A percentile compares a stretch with the other conserved stretches of the same genome.
Evolutionary conservation across 352 stramenopile genomes (phyloP).

Genomic region (Pythium guiyangense): DNA sequence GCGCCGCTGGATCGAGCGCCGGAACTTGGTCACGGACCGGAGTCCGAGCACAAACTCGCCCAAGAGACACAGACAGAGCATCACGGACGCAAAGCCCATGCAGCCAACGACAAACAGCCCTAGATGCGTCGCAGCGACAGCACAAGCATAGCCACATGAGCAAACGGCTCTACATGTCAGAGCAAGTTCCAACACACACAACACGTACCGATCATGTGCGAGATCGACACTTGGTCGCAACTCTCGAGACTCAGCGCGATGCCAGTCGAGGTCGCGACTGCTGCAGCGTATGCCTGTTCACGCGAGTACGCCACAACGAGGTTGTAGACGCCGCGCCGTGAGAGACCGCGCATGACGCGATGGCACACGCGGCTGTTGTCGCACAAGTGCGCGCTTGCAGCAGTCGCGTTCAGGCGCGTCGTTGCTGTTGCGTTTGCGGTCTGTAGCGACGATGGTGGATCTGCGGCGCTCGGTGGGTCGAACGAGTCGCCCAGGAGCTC

Average conservation of each 20-base stretch:
- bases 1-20: conserved; percentile 18
- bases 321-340: conserved; percentile 34
- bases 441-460: background rate
- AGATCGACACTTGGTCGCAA: conserved; percentile 35
- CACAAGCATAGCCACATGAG: too few species aligned
- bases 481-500: background rate
- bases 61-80: conserved; percentile 37
- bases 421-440: background rate
- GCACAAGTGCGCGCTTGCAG: conserved; percentile 18
- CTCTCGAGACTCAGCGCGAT: conserved; percentile 30
- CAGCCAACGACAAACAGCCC: conserved; percentile 32
- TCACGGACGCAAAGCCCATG: conserved; percentile 37
- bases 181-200: too few species aligned
- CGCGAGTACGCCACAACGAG: conserved; percentile 34
- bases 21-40: conserved; percentile 34
- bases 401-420: background rate
- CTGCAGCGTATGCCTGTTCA: background rate
- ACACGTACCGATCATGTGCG: conserved; percentile 32
- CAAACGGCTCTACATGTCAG: too few species aligned
- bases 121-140: conserved; percentile 2
- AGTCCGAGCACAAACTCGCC: conserved; percentile 42
- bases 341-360: conserved; percentile 27
- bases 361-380: conserved; percentile 24
- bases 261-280: conserved; percentile 4
- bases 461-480: background rate